These are phyloP conservation scores for Pinus albicaulis DNA, from an alignment of 75 land plant genomes.

Conservation along the genomic window DNA sequence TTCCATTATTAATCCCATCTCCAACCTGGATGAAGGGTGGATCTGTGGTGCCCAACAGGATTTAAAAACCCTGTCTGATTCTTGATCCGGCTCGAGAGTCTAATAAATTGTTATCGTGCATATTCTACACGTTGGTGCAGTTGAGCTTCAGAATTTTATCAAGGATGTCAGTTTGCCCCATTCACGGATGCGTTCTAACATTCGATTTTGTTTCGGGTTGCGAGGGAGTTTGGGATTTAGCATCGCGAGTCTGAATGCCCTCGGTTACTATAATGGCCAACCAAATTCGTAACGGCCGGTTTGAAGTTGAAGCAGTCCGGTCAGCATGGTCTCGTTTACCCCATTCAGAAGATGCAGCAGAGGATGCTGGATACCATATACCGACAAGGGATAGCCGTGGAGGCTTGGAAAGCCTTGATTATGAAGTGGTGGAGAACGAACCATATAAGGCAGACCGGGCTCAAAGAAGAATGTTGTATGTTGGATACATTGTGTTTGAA, in stretches of 20 bases:
- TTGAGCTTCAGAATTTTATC: neutral
- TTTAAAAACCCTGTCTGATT: neutral
- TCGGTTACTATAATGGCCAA: conserved; percentile 31
- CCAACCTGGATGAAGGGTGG: neutral
- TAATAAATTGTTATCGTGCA: neutral
- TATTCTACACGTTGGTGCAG: neutral
- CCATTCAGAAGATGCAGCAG: conserved; percentile 35
- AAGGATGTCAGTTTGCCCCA: neutral
- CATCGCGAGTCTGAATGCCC: neutral
- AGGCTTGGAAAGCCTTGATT: conserved; percentile 86
- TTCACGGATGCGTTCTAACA: neutral
- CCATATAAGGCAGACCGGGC: conserved; percentile 95
- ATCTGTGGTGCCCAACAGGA: neutral
- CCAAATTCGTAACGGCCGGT: conserved; percentile 46
- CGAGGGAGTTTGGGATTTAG: neutral
- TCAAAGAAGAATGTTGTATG: too few species aligned
- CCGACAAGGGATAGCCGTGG: conserved; percentile 11
- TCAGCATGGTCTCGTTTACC: conserved; percentile 58
- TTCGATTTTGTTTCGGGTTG: neutral
- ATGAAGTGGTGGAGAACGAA: conserved; percentile 90
- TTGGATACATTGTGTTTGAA: too few species aligned
- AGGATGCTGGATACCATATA: conserved; percentile 8
- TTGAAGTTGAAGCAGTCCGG: conserved; percentile 36
- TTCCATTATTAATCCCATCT: neutral
- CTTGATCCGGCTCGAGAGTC: neutral